Evolutionary conservation across 768 basidiomycete species (phyloP).

Genomic region (Scleroderma bovista): DNA sequence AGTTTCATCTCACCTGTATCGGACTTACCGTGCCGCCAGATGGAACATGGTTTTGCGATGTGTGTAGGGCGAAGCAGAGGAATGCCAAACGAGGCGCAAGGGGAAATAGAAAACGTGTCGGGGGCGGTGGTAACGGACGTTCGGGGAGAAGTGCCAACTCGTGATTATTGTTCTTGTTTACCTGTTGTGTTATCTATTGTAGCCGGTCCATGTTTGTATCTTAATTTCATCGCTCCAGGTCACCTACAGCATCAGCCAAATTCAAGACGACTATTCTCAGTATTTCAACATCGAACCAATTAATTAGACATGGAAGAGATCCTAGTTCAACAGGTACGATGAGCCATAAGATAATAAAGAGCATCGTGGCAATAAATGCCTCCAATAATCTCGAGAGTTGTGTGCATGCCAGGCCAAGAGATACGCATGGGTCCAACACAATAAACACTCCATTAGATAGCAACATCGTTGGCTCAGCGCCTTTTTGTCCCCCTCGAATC

Average conservation of each 20-base stretch:
- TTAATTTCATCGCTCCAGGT: neutral
- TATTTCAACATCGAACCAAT: neutral
- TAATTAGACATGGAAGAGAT: too few species aligned
- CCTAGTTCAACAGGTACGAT: too few species aligned
- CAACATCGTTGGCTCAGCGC: slow-evolving; percentile 41
- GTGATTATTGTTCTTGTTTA: slow-evolving; percentile 18
- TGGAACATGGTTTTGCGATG: slow-evolving; percentile 73
- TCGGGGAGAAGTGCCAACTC: slow-evolving; percentile 27
- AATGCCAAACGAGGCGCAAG: slow-evolving; percentile 44
- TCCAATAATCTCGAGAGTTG: too few species aligned
- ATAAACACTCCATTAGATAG: slow-evolving; percentile 25
- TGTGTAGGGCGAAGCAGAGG: slow-evolving; percentile 52
- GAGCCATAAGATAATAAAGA: neutral
- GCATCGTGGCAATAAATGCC: too few species aligned
- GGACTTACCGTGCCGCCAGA: slow-evolving; percentile 61
- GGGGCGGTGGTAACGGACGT: slow-evolving; percentile 21
- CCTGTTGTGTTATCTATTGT: slow-evolving; percentile 13
- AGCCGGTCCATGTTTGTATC: slow-evolving; percentile 8
- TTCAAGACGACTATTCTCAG: neutral
- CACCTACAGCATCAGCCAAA: neutral
- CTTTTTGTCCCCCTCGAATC: slow-evolving; percentile 66
- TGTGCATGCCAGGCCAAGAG: too few species aligned
- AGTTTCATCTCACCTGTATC: slow-evolving; percentile 82
- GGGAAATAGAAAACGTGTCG: slow-evolving; percentile 49
- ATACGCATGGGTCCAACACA: slow-evolving; percentile 10